A percentile compares a stretch with the other conserved stretches of the same genome.
phyloP scores from a whole-genome alignment of 805 yeast genomes.

The Myxozyma sirexii region DNA sequence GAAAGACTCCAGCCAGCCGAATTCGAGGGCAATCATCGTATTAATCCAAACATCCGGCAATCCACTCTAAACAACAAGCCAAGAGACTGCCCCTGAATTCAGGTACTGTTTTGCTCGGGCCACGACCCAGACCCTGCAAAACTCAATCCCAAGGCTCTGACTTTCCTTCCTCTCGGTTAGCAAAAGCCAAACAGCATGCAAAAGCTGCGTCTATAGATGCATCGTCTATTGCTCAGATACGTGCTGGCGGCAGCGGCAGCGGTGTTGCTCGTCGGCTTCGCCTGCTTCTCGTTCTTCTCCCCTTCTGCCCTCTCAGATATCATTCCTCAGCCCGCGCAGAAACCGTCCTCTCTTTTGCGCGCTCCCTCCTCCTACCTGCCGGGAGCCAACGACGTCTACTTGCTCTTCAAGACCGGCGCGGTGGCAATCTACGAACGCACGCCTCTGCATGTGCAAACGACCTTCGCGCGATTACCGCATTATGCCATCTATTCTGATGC shows the following conservation, averaged over 20 bases:
- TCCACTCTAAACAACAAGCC: too few species aligned
- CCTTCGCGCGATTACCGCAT: slow-evolving; percentile 38
- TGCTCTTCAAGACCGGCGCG: slow-evolving; percentile 43
- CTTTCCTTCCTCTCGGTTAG: not conserved
- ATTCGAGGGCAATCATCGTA: too few species aligned
- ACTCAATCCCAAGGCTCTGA: not conserved
- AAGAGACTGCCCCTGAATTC: not conserved
- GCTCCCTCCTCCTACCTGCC: not conserved
- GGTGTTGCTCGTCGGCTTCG: not conserved
- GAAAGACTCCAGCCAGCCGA: too few species aligned
- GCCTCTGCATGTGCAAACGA: slow-evolving; percentile 43
- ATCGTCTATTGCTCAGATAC: too few species aligned
- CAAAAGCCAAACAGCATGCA: too few species aligned
- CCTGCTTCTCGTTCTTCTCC: not conserved
- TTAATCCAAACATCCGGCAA: too few species aligned
- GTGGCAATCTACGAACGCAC: slow-evolving; percentile 42
- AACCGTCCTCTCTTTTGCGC: not conserved
- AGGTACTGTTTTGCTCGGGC: not conserved
- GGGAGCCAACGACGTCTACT: slow-evolving; percentile 16
- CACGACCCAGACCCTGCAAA: not conserved
- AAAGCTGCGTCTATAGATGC: too few species aligned
- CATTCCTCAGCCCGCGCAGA: not conserved
- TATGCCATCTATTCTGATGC: slow-evolving; percentile 43
- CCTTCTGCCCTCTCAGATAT: not conserved
- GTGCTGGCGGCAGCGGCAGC: too few species aligned